A percentile compares a stretch with the other conserved stretches of the same genome.
Evolutionary conservation across 73 alveolate species (phyloP).

Genomic region (Stentor roeselii): DNA sequence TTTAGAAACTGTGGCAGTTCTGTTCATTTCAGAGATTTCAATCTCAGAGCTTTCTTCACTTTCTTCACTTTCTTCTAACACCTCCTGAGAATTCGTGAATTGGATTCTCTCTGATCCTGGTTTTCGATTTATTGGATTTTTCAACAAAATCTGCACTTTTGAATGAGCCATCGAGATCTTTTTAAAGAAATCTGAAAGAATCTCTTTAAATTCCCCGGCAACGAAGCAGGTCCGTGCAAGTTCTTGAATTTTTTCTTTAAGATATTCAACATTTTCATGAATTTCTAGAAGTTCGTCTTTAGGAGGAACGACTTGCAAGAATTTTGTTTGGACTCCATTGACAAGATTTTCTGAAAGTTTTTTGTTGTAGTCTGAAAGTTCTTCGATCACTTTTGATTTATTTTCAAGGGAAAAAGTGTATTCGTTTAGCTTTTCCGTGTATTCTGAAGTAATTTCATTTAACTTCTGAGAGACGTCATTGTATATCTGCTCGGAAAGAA

Average conservation of each 20-base stretch:
- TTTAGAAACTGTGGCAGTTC: neutral
- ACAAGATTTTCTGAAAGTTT: neutral
- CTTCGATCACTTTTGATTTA: neutral
- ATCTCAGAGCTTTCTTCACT: neutral
- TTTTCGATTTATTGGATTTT: constrained; percentile 13
- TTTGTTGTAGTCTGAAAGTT: neutral
- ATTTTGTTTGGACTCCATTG: neutral
- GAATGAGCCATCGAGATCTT: neutral
- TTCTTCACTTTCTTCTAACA: neutral
- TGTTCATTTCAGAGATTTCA: neutral
- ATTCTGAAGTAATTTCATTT: neutral
- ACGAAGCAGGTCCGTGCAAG: neutral
- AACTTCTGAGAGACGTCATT: neutral
- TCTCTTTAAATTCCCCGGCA: neutral
- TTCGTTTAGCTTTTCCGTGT: neutral
- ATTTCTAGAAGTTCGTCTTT: neutral
- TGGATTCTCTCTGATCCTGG: neutral
- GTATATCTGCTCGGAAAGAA: neutral
- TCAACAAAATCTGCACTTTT: neutral
- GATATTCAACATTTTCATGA: neutral
- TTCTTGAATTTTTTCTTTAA: constrained; percentile 3
- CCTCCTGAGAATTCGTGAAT: neutral
- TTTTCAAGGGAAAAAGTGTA: neutral
- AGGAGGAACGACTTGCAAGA: neutral
- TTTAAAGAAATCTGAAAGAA: neutral